Base-by-base conservation (phyloP, 2,329 filamentous ascomycete genomes). In the Paracoccidioides lutzii region DNA sequence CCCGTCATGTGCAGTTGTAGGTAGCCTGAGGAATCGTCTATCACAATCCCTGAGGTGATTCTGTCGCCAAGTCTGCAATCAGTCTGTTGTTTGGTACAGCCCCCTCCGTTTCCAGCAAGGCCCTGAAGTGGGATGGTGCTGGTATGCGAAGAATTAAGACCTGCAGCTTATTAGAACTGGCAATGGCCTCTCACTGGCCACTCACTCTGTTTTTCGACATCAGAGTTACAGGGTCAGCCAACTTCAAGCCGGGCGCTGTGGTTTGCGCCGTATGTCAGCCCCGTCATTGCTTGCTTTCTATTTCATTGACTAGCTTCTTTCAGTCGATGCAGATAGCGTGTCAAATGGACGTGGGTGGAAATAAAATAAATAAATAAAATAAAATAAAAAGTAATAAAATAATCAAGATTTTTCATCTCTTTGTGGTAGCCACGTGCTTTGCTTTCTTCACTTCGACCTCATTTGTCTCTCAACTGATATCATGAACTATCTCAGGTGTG, bases 381-480 rank as follows among this genome's bases (percentile, higher is more conserved):
- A 38, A 38, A 12, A 3, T n/a, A 44, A 44, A 44, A 15, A 2
- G 1, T 1, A 22, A 22, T 22, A 22, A 22, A 22, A 22, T 22
- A 22, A 22, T 22, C 22, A 22, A 52, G 22, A 32, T 32, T 52
- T 38, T 12, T 42, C 42, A 45, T 53, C 30, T 46, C 52, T 44
- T 53, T 53, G 43, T 53, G 52, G 30, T 12, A 40, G 14, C 52
- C 52, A 53, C 52, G 52, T 53, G 52, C 51, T 35, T 12, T 38
- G 28, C n/a, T 43, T 35, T 30, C 32, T 14, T 38, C 50, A 3
- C 5, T 12, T 10, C n/a, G 40, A 44, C 15, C 30, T 53, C 52
- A 45, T 53, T 53, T 53, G 52, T 53, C 43, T 22, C 52, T 22
- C 30, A 46, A 35, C 52, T 53, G 10, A 37, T 37, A 38, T 53